These are phyloP conservation scores for Paspalum vaginatum DNA, from an alignment of 176 grass and related monocot species.

Conservation along the genomic window DNA sequence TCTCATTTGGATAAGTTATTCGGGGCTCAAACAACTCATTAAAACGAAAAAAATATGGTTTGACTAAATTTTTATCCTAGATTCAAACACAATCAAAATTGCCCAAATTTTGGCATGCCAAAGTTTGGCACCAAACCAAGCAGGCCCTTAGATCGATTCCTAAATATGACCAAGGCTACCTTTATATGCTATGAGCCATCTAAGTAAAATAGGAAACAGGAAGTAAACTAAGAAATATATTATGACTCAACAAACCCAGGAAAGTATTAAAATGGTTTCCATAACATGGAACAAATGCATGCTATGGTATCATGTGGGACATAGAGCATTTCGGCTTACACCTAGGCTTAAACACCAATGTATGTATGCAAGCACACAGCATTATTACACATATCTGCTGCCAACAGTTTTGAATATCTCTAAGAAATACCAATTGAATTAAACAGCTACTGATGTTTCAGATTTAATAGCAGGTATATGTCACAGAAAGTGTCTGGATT, in stretches of 20 bases:
- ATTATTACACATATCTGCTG: background rate
- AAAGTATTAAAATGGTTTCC: background rate
- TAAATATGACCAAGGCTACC: background rate
- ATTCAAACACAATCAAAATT: too few relatives aligned
- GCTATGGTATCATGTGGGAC: background rate
- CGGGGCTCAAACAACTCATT: too few relatives aligned
- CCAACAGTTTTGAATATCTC: background rate
- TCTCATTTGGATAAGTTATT: too few relatives aligned
- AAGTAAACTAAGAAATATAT: background rate
- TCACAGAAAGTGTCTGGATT: background rate
- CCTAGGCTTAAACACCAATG: constrained; percentile 1
- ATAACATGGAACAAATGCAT: background rate
- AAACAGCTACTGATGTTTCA: constrained; percentile 19
- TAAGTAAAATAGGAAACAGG: background rate
- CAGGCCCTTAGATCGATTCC: background rate
- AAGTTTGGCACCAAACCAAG: too few relatives aligned
- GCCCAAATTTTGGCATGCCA: too few relatives aligned
- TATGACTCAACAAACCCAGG: background rate
- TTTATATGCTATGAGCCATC: background rate
- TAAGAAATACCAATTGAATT: background rate
- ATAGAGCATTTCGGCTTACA: constrained; percentile 10
- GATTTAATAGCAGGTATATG: constrained; percentile 11
- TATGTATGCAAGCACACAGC: constrained; percentile 8
- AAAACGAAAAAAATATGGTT: too few relatives aligned
- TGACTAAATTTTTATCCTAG: too few relatives aligned